Evolutionary conservation across 1,284 basidiomycete genomes (phyloP).

Genomic region (Heterobasidion occidentale): DNA sequence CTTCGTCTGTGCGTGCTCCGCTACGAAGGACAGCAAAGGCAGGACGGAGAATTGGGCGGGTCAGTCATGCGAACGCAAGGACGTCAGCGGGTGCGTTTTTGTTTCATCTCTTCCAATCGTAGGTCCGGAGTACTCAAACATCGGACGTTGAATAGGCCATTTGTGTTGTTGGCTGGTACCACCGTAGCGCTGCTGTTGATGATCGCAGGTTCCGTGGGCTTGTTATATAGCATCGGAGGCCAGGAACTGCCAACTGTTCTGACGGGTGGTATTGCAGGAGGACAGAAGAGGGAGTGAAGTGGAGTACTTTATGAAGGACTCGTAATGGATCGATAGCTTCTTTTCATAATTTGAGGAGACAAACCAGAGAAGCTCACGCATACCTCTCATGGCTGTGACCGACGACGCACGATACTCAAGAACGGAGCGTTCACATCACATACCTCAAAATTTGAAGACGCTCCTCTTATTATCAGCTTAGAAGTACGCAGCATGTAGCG

Average conservation of each 20-base stretch:
- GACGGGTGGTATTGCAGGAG: conserved; percentile 46
- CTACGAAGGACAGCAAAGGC: conserved; percentile 39
- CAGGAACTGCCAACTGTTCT: conserved; percentile 65
- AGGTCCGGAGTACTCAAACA: conserved; percentile 4
- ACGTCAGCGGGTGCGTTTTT: conserved; percentile 62
- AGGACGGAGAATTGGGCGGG: conserved; percentile 67
- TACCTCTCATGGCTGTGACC: no score
- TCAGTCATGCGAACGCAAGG: conserved; percentile 64
- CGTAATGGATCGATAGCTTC: background rate
- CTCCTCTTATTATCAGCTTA: no score
- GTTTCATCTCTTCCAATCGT: background rate
- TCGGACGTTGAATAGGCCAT: conserved; percentile 37
- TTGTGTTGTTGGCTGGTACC: conserved; percentile 66
- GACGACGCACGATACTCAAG: no score
- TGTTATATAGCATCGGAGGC: conserved; percentile 55
- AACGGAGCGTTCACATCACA: no score
- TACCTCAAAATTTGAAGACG: no score
- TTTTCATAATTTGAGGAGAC: background rate
- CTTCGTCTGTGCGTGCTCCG: conserved; percentile 62
- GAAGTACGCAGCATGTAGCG: no score
- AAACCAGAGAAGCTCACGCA: no score
- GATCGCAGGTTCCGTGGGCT: conserved; percentile 55
- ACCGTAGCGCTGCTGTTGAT: conserved; percentile 55
- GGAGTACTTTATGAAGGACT: background rate
- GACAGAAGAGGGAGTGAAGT: conserved; percentile 39